Percentiles rank a stretch among this genome's conserved stretches.
phyloP scores from a whole-genome alignment of 495 filamentous ascomycete species.

The Saxophila tyrrhenica region DNA sequence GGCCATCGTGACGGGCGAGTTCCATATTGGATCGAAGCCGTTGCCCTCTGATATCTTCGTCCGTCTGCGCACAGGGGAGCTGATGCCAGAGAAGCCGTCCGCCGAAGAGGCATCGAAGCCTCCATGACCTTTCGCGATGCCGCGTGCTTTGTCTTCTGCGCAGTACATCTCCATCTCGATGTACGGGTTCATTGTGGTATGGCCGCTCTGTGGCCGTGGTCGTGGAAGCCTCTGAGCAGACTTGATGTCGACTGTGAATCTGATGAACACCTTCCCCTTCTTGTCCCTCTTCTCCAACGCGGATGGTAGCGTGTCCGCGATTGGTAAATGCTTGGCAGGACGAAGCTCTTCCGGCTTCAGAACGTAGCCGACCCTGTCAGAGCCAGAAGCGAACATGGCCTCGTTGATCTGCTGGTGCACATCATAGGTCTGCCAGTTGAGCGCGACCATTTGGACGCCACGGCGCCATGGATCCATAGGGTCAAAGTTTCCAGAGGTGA shows the following conservation, averaged over 20 bases:
- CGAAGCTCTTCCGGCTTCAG: constrained; percentile 83
- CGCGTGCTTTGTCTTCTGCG: constrained; percentile 75
- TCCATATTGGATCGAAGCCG: constrained; percentile 82
- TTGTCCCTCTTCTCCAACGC: constrained; percentile 37
- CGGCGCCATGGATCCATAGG: constrained; percentile 85
- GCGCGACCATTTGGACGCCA: constrained; percentile 89
- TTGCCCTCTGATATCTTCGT: constrained; percentile 73
- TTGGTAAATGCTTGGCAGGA: constrained; percentile 35
- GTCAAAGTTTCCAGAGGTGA: constrained; percentile 84
- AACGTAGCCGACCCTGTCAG: constrained; percentile 80
- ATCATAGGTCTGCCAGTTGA: constrained; percentile 98
- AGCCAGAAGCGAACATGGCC: constrained; percentile 93
- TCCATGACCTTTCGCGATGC: constrained; percentile 50
- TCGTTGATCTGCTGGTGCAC: constrained; percentile 89
- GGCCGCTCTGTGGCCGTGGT: constrained; percentile 54
- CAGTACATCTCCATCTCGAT: constrained; percentile 89
- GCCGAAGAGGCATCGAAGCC: constrained; percentile 60
- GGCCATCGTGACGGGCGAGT: constrained; percentile 60
- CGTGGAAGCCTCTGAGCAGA: constrained; percentile 91
- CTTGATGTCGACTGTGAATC: constrained; percentile 76
- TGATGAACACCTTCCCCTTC: constrained; percentile 62
- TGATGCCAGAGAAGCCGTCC: constrained; percentile 58
- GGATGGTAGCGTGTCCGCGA: constrained; percentile 21
- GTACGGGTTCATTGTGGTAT: constrained; percentile 77
- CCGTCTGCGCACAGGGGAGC: constrained; percentile 62